Conservation (phyloP, 2,329 filamentous ascomycete species). For the Verticillium longisporum region DNA sequence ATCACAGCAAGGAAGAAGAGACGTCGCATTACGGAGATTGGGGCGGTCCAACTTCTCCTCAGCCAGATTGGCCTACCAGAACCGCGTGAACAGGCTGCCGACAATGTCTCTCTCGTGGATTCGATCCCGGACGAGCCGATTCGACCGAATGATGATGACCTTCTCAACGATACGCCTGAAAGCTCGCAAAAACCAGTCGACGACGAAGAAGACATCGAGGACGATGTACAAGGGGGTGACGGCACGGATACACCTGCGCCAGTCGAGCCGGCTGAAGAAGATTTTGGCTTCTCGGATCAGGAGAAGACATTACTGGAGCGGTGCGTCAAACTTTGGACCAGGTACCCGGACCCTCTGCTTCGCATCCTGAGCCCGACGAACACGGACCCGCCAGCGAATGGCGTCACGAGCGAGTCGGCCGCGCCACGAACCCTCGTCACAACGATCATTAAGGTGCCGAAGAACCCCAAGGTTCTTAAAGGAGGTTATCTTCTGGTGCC, state of each 20-base stretch:
- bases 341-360: slow-evolving; percentile 48
- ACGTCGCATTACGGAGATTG: slow-evolving; percentile 70
- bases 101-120: slow-evolving; percentile 29
- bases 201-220: slow-evolving; percentile 18
- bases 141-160: slow-evolving; percentile 47
- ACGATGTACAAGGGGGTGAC: slow-evolving; percentile 16
- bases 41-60: slow-evolving; percentile 62
- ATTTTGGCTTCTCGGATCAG: slow-evolving; percentile 35
- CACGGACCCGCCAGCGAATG: slow-evolving; percentile 63
- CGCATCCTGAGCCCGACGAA: slow-evolving; percentile 53
- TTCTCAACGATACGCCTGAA: slow-evolving; percentile 51
- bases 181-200: slow-evolving; percentile 35
- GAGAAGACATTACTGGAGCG: slow-evolving; percentile 43
- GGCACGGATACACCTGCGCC: slow-evolving; percentile 12
- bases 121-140: slow-evolving; percentile 28
- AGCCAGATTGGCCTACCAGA: slow-evolving; percentile 48
- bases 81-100: slow-evolving; percentile 22
- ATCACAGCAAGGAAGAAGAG: slow-evolving; percentile 68
- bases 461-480: slow-evolving; percentile 76
- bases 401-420: slow-evolving; percentile 40
- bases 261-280: slow-evolving; percentile 17
- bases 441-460: slow-evolving; percentile 69
- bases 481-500: slow-evolving; percentile 83
- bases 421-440: slow-evolving; percentile 62
- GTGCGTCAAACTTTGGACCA: slow-evolving; percentile 59